A percentile compares a stretch with the other conserved stretches of the same genome.
phyloP scores from a whole-genome alignment of 495 filamentous ascomycete genomes.

The Barbatosphaeria neglecta region DNA sequence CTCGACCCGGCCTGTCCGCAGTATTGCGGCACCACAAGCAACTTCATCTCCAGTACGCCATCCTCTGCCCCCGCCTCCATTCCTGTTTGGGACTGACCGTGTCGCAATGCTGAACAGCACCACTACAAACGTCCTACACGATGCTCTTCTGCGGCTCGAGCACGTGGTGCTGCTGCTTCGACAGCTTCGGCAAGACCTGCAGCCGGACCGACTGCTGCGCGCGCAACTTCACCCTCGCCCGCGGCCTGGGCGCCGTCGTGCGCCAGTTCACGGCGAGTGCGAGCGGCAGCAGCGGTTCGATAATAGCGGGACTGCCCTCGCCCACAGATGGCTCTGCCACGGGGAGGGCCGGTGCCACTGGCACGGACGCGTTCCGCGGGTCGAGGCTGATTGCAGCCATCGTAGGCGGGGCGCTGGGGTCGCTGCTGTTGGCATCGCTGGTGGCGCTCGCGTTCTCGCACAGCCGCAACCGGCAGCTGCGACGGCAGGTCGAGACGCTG shows the following conservation, averaged over 20 bases:
- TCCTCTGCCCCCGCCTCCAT: constrained; percentile 1
- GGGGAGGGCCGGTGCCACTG: background rate
- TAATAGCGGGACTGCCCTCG: too few species aligned
- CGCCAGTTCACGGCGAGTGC: constrained; percentile 6
- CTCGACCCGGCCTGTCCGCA: constrained; percentile 17
- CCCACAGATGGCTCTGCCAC: background rate
- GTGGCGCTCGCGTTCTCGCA: constrained; percentile 5
- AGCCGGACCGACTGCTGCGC: constrained; percentile 12
- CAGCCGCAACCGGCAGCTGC: constrained; percentile 6
- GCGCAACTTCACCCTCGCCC: constrained; percentile 10
- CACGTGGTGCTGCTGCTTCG: constrained; percentile 17
- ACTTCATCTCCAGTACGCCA: constrained; percentile 1
- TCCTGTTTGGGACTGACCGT: background rate
- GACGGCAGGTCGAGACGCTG: constrained; percentile 4
- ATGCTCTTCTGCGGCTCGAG: constrained; percentile 11
- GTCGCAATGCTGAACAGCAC: constrained; percentile 1
- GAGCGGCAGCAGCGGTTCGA: background rate
- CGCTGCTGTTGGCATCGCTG: constrained; percentile 3
- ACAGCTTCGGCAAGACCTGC: constrained; percentile 11
- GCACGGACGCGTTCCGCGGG: background rate
- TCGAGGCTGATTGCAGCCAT: constrained; percentile 4
- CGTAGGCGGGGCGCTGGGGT: constrained; percentile 4
- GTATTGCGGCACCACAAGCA: constrained; percentile 11
- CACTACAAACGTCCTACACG: constrained; percentile 11
- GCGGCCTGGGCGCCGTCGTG: constrained; percentile 5